Percentiles rank a stretch among this genome's conserved stretches.
Conservation (phyloP, 2,329 filamentous ascomycete genomes). For the Phaeosphaeriaceae sp. region DNA sequence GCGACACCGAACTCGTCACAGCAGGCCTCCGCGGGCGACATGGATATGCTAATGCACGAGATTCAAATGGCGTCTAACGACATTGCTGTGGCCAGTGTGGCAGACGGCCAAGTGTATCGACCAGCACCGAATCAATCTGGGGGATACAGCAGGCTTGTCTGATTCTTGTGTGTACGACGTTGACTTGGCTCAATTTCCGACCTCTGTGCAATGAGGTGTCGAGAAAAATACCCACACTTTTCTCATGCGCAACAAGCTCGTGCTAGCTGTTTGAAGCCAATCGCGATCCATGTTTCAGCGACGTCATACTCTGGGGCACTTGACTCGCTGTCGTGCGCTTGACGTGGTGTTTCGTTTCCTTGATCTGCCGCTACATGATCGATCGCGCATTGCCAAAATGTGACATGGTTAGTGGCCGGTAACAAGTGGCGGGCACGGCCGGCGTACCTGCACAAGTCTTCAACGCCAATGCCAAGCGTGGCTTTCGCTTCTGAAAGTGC, state of each 20-base stretch:
- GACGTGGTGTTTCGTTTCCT: conserved; percentile 3
- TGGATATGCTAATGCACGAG: conserved; percentile 23
- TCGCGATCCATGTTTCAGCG: not conserved
- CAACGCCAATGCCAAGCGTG: not conserved
- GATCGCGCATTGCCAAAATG: not conserved
- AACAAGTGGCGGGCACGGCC: conserved; percentile 20
- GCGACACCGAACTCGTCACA: not conserved
- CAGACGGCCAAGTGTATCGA: conserved; percentile 17
- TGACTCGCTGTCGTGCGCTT: not conserved
- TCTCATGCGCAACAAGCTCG: not conserved
- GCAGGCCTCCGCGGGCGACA: conserved; percentile 17
- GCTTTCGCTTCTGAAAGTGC: not conserved
- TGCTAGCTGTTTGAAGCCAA: not conserved
- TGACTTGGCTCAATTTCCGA: not conserved
- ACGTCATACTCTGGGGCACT: not conserved
- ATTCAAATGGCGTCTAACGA: conserved; percentile 26
- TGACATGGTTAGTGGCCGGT: conserved; percentile 19
- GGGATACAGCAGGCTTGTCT: conserved; percentile 19
- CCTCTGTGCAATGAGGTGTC: not conserved
- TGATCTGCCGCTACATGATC: not conserved
- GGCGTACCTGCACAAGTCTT: not conserved
- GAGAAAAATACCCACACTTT: not conserved
- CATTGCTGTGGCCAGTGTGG: conserved; percentile 23
- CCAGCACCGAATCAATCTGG: conserved; percentile 13
- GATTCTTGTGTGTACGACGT: not conserved